Base-by-base conservation (phyloP, 768 basidiomycete species). In the Candolleomyces efflorescens region DNA sequence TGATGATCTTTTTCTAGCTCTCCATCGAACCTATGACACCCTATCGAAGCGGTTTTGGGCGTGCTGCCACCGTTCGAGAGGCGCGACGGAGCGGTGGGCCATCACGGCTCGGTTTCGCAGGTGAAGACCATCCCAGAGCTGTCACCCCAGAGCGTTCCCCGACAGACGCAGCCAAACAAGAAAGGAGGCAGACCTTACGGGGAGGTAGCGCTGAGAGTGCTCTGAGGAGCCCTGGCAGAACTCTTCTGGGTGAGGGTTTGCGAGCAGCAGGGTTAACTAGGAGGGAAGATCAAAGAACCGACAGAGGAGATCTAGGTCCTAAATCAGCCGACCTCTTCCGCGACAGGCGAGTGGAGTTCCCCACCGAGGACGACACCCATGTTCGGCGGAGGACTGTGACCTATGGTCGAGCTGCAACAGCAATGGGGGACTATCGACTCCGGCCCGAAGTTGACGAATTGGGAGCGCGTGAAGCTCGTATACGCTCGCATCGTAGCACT, bases 121-220 rank as follows among this genome's bases (percentile, higher is more conserved):
- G 66, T 48, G 67, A 69, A 11, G 70, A 71, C 38, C 65, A 63
- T 53, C 60, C 65, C 24, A 53, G 62, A 26, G 60, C 69, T 5
- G 59, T 62, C 2, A 63, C 66, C 11, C 36, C 32, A 12, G 51
- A 53, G 5, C 24, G 6, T 26, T 56, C 62, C 9, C 41, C 50
- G 13, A 22, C 22, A 9, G 23, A 20, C 52, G 50, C 41, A 37
- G 41, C 41, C 13, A 56, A 58, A 44, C 61, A 50, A 37, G 87
- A 85, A 26, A 72, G 81, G 24, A 71, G 80, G 44, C 89, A 89
- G 65, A 76, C 76, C 27, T 67, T 79, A 15, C 75, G 89, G 37
- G 81, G 80, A 0, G 89, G 89, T 4, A 90, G 87, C 66, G 86
- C 83, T 2, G 90, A 91, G 71, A 88, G 82, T 65, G 75, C 83